Conservation (phyloP, 176 grass and related monocot genomes). For the Zoysia japonica region DNA sequence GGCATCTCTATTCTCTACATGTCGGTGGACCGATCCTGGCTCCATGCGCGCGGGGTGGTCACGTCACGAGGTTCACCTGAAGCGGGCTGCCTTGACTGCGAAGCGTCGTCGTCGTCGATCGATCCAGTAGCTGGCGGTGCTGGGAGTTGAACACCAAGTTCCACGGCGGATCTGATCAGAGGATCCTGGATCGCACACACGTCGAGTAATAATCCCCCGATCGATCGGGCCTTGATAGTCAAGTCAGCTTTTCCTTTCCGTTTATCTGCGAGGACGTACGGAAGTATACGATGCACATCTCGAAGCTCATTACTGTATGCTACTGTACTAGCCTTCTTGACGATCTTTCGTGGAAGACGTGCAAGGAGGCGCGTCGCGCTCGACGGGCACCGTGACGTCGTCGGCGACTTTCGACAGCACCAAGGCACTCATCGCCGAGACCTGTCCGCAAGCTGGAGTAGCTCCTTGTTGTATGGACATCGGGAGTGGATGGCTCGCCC, state of each 20-base stretch:
- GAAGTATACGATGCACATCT: neutral
- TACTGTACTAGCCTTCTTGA: neutral
- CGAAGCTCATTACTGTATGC: neutral
- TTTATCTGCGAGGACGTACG: no score
- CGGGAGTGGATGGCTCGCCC: no score
- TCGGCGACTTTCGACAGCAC: no score
- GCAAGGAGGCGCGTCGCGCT: no score
- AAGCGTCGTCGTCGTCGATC: neutral
- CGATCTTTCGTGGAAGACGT: neutral
- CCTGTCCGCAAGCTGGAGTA: no score
- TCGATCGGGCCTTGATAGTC: neutral
- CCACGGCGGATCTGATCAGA: constrained; percentile 11
- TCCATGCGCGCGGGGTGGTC: neutral
- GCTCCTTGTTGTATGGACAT: no score
- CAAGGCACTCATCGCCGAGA: no score
- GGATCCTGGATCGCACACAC: neutral
- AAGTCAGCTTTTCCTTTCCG: neutral
- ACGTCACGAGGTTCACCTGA: neutral
- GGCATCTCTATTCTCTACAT: neutral
- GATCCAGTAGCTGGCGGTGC: neutral
- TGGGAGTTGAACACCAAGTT: constrained; percentile 10
- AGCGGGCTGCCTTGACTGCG: constrained; percentile 5
- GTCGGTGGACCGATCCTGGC: neutral
- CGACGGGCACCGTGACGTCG: no score
- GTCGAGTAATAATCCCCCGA: neutral